phyloP scores from a whole-genome alignment of 164 flowering plant genomes.

The Warburgia ugandensis region DNA sequence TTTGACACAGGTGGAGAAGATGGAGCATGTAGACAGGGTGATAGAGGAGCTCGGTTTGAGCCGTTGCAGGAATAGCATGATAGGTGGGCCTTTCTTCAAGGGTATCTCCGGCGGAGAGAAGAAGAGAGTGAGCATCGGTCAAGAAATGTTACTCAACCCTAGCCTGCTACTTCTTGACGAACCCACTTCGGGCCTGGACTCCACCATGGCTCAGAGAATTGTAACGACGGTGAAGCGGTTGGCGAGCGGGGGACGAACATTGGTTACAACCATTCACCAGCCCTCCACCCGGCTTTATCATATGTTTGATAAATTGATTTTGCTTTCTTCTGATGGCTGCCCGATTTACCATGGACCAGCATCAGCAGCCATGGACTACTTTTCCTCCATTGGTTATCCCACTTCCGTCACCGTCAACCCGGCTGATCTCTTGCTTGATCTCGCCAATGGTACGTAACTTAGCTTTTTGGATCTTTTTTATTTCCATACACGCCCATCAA shows the following conservation, averaged over 20 bases:
- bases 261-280: constrained; percentile 83
- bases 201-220: constrained; percentile 75
- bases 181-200: constrained; percentile 92
- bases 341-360: constrained; percentile 78
- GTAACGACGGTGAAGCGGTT: constrained; percentile 55
- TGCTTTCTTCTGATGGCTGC: constrained; percentile 70
- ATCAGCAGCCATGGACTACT: constrained; percentile 64
- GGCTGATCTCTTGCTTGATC: constrained; percentile 81
- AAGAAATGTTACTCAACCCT: constrained; percentile 85
- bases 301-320: constrained; percentile 73
- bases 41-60: constrained; percentile 52
- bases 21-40: constrained; percentile 56
- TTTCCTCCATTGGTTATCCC: constrained; percentile 66
- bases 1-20: constrained; percentile 42
- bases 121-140: constrained; percentile 91
- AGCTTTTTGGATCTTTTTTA: too few species aligned
- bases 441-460: constrained; percentile 77
- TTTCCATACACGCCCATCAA: too few species aligned
- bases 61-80: constrained; percentile 65
- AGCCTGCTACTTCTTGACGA: constrained; percentile 74
- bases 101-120: constrained; percentile 94
- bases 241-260: constrained; percentile 61
- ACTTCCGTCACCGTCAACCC: constrained; percentile 62
- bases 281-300: constrained; percentile 88
- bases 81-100: constrained; percentile 72